Conservation (phyloP, 2,329 filamentous ascomycete genomes). For the Penicillium polonicum region DNA sequence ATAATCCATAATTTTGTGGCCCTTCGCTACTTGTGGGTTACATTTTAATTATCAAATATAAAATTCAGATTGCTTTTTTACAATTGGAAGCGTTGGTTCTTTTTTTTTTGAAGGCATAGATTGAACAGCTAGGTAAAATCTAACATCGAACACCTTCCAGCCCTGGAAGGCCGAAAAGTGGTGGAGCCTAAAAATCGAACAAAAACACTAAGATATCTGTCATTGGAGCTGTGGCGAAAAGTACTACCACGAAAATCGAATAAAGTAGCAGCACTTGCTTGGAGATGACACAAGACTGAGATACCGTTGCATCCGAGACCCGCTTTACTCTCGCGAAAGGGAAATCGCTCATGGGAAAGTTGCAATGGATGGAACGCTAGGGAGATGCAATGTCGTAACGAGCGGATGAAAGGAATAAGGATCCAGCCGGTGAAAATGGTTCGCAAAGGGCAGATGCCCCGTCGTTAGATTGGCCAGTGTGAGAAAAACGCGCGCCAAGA, state of each 20-base stretch:
- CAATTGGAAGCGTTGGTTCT: not conserved
- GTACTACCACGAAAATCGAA: not conserved
- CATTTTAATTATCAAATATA: conserved; percentile 1
- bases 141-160: not conserved
- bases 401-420: not conserved
- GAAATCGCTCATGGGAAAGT: conserved; percentile 5
- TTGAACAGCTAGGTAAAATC: not conserved
- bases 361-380: conserved; percentile 14
- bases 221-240: not conserved
- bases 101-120: not conserved
- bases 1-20: conserved; percentile 6
- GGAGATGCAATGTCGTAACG: conserved; percentile 17
- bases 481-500: not conserved
- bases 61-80: conserved; percentile 1
- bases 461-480: not conserved
- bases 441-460: not conserved
- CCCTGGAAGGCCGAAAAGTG: too few relatives aligned
- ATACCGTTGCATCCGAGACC: not conserved
- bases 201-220: not conserved
- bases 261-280: not conserved
- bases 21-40: not conserved
- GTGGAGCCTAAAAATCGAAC: not conserved
- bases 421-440: not conserved
- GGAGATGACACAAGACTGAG: not conserved
- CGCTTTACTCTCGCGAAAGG: not conserved